Conservation (phyloP, 768 basidiomycete species). For the Suillus tomentosus region DNA sequence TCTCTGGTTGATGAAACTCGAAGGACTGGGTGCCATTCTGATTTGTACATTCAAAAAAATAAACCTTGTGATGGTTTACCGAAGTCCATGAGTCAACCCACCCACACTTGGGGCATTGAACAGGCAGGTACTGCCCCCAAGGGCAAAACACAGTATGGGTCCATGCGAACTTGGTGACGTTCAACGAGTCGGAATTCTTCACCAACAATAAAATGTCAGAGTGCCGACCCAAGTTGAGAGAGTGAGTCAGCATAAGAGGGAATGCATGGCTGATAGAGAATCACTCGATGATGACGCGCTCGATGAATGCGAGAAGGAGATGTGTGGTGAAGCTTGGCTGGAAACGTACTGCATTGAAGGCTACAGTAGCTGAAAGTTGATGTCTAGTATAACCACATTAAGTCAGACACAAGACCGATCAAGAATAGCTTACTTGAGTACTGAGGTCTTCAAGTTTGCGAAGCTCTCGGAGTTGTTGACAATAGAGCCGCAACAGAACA, state of each 20-base stretch:
- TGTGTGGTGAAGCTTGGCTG: neutral
- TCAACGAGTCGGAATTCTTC: neutral
- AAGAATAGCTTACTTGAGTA: too few species aligned
- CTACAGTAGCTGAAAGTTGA: too few species aligned
- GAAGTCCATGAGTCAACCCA: neutral
- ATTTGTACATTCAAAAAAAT: neutral
- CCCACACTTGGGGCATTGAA: neutral
- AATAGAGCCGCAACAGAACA: too few species aligned
- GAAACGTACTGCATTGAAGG: too few species aligned
- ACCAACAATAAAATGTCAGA: neutral
- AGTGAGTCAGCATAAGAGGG: neutral
- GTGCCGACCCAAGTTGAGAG: neutral
- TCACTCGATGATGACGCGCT: neutral
- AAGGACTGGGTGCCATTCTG: neutral
- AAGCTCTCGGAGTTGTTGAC: too few species aligned
- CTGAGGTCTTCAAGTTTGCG: too few species aligned
- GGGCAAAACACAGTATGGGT: neutral
- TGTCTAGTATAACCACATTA: too few species aligned
- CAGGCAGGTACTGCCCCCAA: slow-evolving; percentile 2
- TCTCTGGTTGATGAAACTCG: neutral
- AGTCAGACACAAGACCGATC: too few species aligned
- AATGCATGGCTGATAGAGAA: neutral
- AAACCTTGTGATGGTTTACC: neutral
- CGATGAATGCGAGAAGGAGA: neutral
- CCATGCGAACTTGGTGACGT: neutral